These are phyloP conservation scores for Orbilia quercus DNA, from an alignment of 2,329 filamentous ascomycete genomes.

Conservation along the genomic window DNA sequence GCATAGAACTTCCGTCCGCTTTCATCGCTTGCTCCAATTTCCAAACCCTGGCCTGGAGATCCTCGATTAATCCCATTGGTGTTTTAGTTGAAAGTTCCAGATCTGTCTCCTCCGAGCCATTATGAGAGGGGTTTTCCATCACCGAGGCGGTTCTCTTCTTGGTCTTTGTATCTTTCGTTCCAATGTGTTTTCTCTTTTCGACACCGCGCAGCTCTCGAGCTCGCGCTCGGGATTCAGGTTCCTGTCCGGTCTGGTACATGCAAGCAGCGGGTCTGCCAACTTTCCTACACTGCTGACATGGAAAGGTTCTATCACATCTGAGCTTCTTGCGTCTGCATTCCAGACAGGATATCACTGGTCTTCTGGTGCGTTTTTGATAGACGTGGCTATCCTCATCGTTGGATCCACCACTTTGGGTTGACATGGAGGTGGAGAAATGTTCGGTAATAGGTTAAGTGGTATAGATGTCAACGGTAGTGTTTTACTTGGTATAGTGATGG, in stretches of 20 bases:
- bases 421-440: too few relatives aligned
- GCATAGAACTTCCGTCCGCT: not conserved
- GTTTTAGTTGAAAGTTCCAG: too few relatives aligned
- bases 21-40: not conserved
- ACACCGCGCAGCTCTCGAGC: not conserved
- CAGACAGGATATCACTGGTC: slow-evolving; percentile 6
- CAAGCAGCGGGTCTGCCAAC: not conserved
- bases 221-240: not conserved
- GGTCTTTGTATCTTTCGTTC: not conserved
- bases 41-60: not conserved
- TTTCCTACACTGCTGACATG: slow-evolving; percentile 4
- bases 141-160: too few relatives aligned
- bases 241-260: not conserved
- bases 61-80: not conserved
- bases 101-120: too few relatives aligned
- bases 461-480: too few relatives aligned
- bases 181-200: not conserved
- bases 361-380: not conserved
- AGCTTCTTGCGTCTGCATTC: slow-evolving; percentile 10
- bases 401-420: too few relatives aligned
- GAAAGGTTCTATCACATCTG: not conserved
- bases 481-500: not conserved
- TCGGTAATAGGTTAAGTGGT: too few relatives aligned
- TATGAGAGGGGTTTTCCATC: too few relatives aligned
- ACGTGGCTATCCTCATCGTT: too few relatives aligned